A percentile compares a stretch with the other conserved stretches of the same genome.
Conservation (phyloP, 345 rosid genomes). For the Sisymbrium irio region DNA sequence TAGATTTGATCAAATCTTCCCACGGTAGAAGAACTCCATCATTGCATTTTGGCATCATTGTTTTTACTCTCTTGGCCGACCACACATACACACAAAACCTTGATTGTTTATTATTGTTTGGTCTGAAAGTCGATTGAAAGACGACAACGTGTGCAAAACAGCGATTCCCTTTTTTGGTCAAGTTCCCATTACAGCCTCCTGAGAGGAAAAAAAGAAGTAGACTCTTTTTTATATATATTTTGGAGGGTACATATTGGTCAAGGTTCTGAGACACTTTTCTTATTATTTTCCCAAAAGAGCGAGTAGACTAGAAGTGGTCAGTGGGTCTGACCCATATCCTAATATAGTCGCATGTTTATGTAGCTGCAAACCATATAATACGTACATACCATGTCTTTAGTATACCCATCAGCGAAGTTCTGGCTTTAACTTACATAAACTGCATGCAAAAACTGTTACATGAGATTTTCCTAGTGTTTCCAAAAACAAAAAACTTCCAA, state of each 20-base stretch:
- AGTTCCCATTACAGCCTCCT: conserved; percentile 15
- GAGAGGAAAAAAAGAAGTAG: background rate
- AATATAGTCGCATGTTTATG: conserved; percentile 18
- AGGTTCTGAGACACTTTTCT: conserved; percentile 10
- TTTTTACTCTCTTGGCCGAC: background rate
- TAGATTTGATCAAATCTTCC: background rate
- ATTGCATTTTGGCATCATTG: background rate
- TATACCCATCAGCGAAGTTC: background rate
- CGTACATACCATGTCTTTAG: background rate
- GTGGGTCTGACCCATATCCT: background rate
- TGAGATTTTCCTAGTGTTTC: background rate
- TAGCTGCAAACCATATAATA: background rate
- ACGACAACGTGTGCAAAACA: conserved; percentile 24
- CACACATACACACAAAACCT: background rate
- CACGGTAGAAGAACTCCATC: conserved; percentile 2
- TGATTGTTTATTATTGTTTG: background rate
- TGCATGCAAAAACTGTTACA: background rate
- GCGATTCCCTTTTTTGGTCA: background rate
- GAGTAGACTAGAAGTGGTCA: conserved; percentile 22
- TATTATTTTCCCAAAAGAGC: conserved; percentile 13
- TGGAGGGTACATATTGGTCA: conserved; percentile 21
- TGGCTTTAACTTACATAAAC: background rate
- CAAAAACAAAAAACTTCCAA: background rate
- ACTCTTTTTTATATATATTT: too few species aligned
- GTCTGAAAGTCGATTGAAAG: background rate